Evolutionary conservation across 2,329 filamentous ascomycete species (phyloP).

Genomic region (Myriosclerotinia scirpicola): DNA sequence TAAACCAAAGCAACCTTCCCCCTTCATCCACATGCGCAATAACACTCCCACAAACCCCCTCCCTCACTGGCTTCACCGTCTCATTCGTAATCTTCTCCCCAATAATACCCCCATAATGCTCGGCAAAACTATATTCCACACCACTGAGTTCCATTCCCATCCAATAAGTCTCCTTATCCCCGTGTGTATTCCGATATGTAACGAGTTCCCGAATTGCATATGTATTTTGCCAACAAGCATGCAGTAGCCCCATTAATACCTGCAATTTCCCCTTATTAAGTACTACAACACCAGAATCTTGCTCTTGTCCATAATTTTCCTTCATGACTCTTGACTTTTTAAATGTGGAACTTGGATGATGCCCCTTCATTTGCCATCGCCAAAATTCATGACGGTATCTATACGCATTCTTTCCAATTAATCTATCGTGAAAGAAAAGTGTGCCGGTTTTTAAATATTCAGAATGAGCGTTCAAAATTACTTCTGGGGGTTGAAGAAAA

Average conservation of each 20-base stretch:
- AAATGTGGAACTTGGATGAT: conserved; percentile 31
- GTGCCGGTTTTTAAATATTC: conserved; percentile 41
- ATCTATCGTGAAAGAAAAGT: conserved; percentile 46
- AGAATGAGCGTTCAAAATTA: conserved; percentile 39
- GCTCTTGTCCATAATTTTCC: conserved; percentile 20
- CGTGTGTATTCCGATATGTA: conserved; percentile 46
- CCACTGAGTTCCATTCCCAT: conserved; percentile 46
- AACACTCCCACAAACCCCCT: conserved; percentile 21
- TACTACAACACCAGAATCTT: conserved; percentile 33
- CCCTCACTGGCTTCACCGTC: background rate
- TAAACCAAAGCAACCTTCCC: conserved; percentile 46
- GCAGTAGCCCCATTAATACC: conserved; percentile 45
- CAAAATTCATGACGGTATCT: conserved; percentile 44
- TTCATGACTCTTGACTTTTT: conserved; percentile 17
- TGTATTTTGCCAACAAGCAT: conserved; percentile 49
- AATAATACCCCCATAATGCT: conserved; percentile 46
- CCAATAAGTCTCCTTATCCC: conserved; percentile 51
- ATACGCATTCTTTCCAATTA: conserved; percentile 36
- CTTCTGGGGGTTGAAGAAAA: conserved; percentile 43
- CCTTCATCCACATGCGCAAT: conserved; percentile 47
- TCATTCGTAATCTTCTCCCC: conserved; percentile 39
- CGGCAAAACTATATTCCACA: conserved; percentile 44
- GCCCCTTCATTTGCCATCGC: conserved; percentile 43
- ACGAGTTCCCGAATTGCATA: conserved; percentile 43
- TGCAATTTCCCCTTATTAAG: conserved; percentile 45